A percentile compares a stretch with the other conserved stretches of the same genome.
Evolutionary conservation across 2,329 filamentous ascomycete genomes (phyloP).

Genomic region (Parasarocladium wereldwijsianum): DNA sequence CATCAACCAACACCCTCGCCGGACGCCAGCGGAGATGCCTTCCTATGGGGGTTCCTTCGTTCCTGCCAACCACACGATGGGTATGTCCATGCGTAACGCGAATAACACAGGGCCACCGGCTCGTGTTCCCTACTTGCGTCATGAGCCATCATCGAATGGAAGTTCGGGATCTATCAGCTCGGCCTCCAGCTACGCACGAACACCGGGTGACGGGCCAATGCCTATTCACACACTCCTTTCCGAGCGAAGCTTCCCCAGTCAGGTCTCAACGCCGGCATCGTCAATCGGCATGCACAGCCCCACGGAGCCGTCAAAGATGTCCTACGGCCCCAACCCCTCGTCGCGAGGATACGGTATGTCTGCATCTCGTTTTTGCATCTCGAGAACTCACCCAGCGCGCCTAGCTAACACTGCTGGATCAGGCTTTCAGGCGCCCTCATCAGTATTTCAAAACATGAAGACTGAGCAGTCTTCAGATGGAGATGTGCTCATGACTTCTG

Average conservation of each 20-base stretch:
- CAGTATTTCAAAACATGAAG: slow-evolving; percentile 17
- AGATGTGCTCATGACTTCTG: slow-evolving; percentile 17
- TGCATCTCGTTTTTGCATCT: slow-evolving; percentile 7
- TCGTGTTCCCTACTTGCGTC: slow-evolving; percentile 24
- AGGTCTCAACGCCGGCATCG: slow-evolving; percentile 7
- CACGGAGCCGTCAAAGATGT: slow-evolving; percentile 11
- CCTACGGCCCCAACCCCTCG: slow-evolving; percentile 12
- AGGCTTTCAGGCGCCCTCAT: slow-evolving; percentile 19
- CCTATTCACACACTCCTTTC: slow-evolving; percentile 40
- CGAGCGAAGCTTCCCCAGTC: slow-evolving; percentile 18
- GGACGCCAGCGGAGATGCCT: slow-evolving; percentile 8
- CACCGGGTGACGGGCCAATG: slow-evolving; percentile 33
- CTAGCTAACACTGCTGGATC: no score
- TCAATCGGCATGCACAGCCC: slow-evolving; percentile 10
- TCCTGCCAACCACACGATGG: slow-evolving; percentile 15
- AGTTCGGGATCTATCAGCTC: slow-evolving; percentile 27
- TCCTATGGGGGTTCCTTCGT: slow-evolving; percentile 10
- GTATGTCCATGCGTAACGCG: slow-evolving; percentile 13
- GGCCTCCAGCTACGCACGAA: slow-evolving; percentile 19
- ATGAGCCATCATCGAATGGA: slow-evolving; percentile 29
- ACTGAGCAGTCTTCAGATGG: slow-evolving; percentile 14
- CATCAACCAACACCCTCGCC: slow-evolving; percentile 5
- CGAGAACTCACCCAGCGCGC: no score
- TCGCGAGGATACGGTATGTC: slow-evolving; percentile 23
- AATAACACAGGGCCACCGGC: slow-evolving; percentile 11